A percentile compares a stretch with the other conserved stretches of the same genome.
phyloP scores from a whole-genome alignment of 2,329 filamentous ascomycete genomes.

The Ascochyta rabiei region DNA sequence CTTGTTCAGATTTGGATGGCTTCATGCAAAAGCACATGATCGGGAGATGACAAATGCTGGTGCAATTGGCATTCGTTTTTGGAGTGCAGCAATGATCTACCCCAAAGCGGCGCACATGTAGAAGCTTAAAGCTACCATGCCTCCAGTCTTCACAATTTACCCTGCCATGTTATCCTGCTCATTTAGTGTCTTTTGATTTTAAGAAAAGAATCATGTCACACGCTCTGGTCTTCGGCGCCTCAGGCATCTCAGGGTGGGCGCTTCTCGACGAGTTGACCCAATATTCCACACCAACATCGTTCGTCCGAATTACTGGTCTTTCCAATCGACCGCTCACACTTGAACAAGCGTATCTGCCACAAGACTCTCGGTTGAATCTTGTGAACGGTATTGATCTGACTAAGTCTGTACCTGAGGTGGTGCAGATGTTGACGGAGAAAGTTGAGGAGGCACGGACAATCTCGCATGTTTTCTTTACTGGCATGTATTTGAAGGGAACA shows the following conservation, averaged over 20 bases:
- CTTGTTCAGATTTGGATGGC: no score
- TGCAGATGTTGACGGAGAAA: neutral
- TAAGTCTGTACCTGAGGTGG: neutral
- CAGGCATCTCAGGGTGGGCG: conserved; percentile 7
- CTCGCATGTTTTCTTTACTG: conserved; percentile 11
- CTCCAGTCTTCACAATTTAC: neutral
- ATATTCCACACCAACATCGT: neutral
- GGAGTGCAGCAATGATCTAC: neutral
- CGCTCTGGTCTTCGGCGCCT: conserved; percentile 6
- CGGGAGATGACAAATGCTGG: neutral
- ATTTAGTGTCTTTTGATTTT: neutral
- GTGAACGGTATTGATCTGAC: conserved; percentile 3
- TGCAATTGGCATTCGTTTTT: neutral
- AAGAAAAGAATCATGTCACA: neutral
- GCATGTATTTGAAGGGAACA: neutral
- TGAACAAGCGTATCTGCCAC: neutral
- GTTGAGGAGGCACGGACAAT: neutral
- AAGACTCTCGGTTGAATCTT: neutral
- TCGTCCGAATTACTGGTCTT: neutral
- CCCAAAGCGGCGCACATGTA: neutral
- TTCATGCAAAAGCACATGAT: no score
- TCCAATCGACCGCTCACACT: conserved; percentile 5
- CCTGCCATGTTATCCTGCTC: neutral
- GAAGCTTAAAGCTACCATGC: neutral
- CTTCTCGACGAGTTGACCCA: conserved; percentile 1